Evolutionary conservation across 495 filamentous ascomycete species (phyloP).

Genomic region (Penicillium psychrofluorescens): DNA sequence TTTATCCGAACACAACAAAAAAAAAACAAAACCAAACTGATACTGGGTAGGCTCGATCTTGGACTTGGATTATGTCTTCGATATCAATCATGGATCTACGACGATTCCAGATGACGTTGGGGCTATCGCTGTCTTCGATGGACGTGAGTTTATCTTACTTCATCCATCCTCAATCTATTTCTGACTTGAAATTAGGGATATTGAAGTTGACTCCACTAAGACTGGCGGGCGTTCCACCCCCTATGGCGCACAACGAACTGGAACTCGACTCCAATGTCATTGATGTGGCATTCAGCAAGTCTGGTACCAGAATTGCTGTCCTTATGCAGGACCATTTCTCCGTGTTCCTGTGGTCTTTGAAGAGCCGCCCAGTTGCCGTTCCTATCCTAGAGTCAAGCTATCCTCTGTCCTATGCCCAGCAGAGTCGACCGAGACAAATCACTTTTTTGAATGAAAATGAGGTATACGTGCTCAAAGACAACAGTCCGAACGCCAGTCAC

Average conservation of each 20-base stretch:
- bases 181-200: slow-evolving; percentile 29
- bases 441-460: slow-evolving; percentile 38
- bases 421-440: slow-evolving; percentile 34
- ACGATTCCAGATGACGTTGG: slow-evolving; percentile 71
- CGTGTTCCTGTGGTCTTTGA: slow-evolving; percentile 57
- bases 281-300: slow-evolving; percentile 67
- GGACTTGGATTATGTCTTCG: slow-evolving; percentile 61
- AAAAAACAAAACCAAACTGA: not conserved
- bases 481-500: slow-evolving; percentile 20
- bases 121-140: slow-evolving; percentile 81
- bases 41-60: slow-evolving; percentile 34
- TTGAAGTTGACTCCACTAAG: slow-evolving; percentile 83
- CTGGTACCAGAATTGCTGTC: slow-evolving; percentile 62
- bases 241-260: slow-evolving; percentile 81
- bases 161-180: not conserved
- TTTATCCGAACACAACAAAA: not conserved
- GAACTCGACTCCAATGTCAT: slow-evolving; percentile 52
- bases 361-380: slow-evolving; percentile 34
- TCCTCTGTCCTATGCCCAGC: slow-evolving; percentile 28
- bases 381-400: slow-evolving; percentile 42
- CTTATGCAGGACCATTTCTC: slow-evolving; percentile 57
- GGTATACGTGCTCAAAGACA: slow-evolving; percentile 33
- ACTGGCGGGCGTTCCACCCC: slow-evolving; percentile 79
- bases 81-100: slow-evolving; percentile 59
- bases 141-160: slow-evolving; percentile 40